These are phyloP conservation scores for Manihot esculenta DNA, from an alignment of 441 rosid species.

Conservation along the genomic window DNA sequence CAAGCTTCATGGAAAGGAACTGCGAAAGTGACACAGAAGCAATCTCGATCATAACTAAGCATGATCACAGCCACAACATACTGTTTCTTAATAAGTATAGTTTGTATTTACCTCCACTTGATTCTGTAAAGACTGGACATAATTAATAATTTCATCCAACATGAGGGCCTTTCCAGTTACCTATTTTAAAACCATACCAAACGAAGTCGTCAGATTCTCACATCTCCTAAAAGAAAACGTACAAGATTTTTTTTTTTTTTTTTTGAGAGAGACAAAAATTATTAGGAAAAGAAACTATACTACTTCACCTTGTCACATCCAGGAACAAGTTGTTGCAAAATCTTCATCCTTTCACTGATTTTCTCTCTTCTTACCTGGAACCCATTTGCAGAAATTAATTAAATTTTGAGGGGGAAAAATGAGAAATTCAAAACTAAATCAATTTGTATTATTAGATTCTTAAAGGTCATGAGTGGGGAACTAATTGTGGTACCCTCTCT, in stretches of 20 bases:
- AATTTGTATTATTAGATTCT: background rate
- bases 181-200: constrained; percentile 37
- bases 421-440: background rate
- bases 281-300: background rate
- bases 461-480: background rate
- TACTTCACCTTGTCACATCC: constrained; percentile 72
- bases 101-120: constrained; percentile 60
- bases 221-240: constrained; percentile 9
- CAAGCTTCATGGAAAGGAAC: constrained; percentile 84
- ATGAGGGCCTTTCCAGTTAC: constrained; percentile 83
- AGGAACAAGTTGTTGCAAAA: constrained; percentile 67
- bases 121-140: constrained; percentile 71
- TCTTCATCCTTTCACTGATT: constrained; percentile 75
- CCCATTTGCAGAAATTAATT: background rate
- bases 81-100: background rate
- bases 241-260: background rate
- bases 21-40: constrained; percentile 20
- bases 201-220: constrained; percentile 35
- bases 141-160: constrained; percentile 75
- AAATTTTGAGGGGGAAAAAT: constrained; percentile 4
- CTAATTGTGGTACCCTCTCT: constrained; percentile 50
- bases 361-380: constrained; percentile 68
- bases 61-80: too few species aligned
- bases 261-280: constrained; percentile 5
- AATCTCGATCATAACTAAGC: background rate